Conservation (phyloP, 371 early-diverging fungal species). For the Mortierella sp. region DNA sequence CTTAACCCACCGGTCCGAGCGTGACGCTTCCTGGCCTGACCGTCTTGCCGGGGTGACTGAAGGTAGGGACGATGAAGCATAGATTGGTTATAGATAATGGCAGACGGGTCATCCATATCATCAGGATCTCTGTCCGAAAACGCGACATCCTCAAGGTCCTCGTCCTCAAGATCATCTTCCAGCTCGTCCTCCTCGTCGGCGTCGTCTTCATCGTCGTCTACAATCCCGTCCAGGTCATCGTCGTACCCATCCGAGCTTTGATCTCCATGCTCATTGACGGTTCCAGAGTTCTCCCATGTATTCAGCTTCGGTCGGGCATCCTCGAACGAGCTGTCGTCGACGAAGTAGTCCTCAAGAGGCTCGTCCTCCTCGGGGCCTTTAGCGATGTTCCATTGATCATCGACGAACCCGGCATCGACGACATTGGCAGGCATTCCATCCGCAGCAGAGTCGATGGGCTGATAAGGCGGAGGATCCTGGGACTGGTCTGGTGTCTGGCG, state of each 20-base stretch:
- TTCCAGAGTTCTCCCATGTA: constrained; percentile 27
- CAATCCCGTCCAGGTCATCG: constrained; percentile 39
- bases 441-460: constrained; percentile 20
- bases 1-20: constrained; percentile 22
- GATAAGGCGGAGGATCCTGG: constrained; percentile 36
- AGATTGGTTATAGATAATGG: constrained; percentile 15
- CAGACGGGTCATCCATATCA: constrained; percentile 26
- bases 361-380: constrained; percentile 31
- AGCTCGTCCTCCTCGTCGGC: constrained; percentile 26
- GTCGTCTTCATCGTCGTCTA: constrained; percentile 31
- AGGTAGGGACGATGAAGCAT: constrained; percentile 39
- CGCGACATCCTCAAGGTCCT: constrained; percentile 45
- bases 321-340: constrained; percentile 27
- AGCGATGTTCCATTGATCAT: constrained; percentile 3
- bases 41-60: constrained; percentile 29
- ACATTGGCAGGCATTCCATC: constrained; percentile 11
- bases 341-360: constrained; percentile 16
- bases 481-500: constrained; percentile 17
- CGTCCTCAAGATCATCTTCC: constrained; percentile 43
- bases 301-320: constrained; percentile 14
- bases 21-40: constrained; percentile 28
- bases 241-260: constrained; percentile 45
- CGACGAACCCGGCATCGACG: neutral
- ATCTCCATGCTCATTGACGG: constrained; percentile 20
- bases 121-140: constrained; percentile 47